A percentile compares a stretch with the other conserved stretches of the same genome.
Conservation (phyloP, 2,329 filamentous ascomycete genomes). For the Ophioceras dolichostomum region DNA sequence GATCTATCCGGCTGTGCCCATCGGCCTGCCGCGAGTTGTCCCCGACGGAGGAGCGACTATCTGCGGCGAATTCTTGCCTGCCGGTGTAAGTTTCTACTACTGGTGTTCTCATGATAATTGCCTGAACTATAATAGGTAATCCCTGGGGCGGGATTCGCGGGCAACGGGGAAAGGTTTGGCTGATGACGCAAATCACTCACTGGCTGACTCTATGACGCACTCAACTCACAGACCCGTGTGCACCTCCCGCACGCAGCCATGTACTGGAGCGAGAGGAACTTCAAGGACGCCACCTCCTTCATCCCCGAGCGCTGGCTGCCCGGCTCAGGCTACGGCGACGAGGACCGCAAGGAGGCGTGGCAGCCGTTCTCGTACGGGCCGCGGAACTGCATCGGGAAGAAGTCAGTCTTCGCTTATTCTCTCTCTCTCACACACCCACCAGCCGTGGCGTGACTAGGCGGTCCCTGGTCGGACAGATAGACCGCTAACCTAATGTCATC, state of each 20-base stretch:
- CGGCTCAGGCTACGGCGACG: conserved; percentile 20
- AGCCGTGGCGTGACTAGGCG: neutral
- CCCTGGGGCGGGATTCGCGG: neutral
- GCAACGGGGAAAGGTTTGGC: too few species aligned
- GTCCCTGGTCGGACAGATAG: neutral
- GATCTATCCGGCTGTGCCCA: conserved; percentile 13
- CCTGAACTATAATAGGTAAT: neutral
- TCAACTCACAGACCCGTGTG: conserved; percentile 17
- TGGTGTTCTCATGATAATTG: neutral
- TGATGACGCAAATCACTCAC: too few species aligned
- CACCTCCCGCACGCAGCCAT: conserved; percentile 16
- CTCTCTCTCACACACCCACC: too few species aligned
- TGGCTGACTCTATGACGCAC: too few species aligned
- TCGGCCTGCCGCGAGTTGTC: conserved; percentile 8
- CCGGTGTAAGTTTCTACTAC: conserved; percentile 11
- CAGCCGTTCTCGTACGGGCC: conserved; percentile 35
- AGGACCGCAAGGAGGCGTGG: conserved; percentile 28
- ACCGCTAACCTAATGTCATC: neutral
- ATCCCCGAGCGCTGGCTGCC: conserved; percentile 24
- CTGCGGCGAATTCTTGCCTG: conserved; percentile 14
- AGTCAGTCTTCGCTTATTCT: conserved; percentile 23
- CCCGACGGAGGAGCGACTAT: conserved; percentile 9
- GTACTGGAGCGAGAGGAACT: conserved; percentile 18
- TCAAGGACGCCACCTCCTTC: conserved; percentile 16
- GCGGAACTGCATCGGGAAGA: conserved; percentile 35